Evolutionary conservation across 2,329 filamentous ascomycete species (phyloP).

Genomic region (Calonectria multiphialidica): DNA sequence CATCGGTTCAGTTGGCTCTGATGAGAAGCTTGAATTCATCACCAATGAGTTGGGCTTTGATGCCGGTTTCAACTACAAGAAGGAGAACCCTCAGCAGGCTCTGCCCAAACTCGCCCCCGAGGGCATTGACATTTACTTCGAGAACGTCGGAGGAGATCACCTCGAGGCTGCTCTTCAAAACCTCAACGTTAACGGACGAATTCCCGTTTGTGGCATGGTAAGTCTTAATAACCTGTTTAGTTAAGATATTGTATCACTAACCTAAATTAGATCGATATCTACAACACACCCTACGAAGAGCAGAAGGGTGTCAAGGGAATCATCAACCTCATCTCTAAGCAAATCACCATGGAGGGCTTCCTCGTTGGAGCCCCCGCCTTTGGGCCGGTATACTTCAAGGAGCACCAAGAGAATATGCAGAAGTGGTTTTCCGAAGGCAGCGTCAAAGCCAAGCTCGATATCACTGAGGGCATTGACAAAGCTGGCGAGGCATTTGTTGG

Average conservation of each 20-base stretch:
- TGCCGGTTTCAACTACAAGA: constrained; percentile 89
- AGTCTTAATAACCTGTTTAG: constrained; percentile 28
- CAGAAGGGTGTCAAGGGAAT: constrained; percentile 77
- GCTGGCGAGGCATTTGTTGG: constrained; percentile 79
- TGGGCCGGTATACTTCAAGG: constrained; percentile 73
- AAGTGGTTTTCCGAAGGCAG: constrained; percentile 82
- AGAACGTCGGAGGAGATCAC: constrained; percentile 67
- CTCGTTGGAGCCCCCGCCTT: constrained; percentile 76
- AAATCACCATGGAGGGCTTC: constrained; percentile 80
- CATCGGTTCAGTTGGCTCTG: constrained; percentile 83
- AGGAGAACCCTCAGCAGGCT: constrained; percentile 76
- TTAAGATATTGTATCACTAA: neutral
- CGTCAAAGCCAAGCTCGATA: constrained; percentile 76
- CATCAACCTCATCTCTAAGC: constrained; percentile 73
- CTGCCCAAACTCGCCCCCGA: constrained; percentile 78
- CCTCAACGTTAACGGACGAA: constrained; percentile 73
- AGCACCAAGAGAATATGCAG: constrained; percentile 82
- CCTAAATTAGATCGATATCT: constrained; percentile 71
- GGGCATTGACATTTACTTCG: constrained; percentile 78
- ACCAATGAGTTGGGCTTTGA: constrained; percentile 64
- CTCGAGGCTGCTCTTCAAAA: constrained; percentile 58
- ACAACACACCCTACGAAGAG: constrained; percentile 71
- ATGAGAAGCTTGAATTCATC: constrained; percentile 82
- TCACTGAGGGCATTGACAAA: constrained; percentile 85
- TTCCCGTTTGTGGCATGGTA: constrained; percentile 74